phyloP scores from a whole-genome alignment of 179 eudicot species.

The Silene noctiflora region DNA sequence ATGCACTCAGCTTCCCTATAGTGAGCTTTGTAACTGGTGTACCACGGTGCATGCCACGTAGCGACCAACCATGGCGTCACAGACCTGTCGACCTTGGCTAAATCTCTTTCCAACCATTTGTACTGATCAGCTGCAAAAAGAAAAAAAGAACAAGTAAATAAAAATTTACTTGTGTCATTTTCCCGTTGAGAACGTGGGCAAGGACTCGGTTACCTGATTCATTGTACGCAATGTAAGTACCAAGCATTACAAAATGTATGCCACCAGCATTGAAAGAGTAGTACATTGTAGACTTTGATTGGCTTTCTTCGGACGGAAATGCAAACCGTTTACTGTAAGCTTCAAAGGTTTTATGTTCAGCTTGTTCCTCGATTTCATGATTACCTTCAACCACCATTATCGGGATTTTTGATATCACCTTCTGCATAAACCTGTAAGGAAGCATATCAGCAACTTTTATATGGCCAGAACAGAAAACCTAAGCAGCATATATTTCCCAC shows the following conservation, averaged over 20 bases:
- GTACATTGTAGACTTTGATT: constrained; percentile 70
- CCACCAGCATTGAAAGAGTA: constrained; percentile 97
- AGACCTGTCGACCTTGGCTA: constrained; percentile 69
- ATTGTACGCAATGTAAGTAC: constrained; percentile 71
- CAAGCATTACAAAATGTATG: constrained; percentile 89
- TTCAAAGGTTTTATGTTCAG: constrained; percentile 57
- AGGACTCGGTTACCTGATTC: constrained; percentile 51
- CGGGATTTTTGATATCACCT: constrained; percentile 69
- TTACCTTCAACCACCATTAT: constrained; percentile 96
- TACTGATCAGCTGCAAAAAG: constrained; percentile 65
- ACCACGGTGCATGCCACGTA: constrained; percentile 98
- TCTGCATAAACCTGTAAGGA: constrained; percentile 74
- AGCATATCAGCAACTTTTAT: background rate
- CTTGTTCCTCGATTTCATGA: constrained; percentile 91
- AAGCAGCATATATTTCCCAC: too few species aligned
- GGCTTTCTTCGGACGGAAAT: constrained; percentile 83
- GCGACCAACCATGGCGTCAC: constrained; percentile 91
- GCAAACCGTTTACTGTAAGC: constrained; percentile 94
- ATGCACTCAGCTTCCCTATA: constrained; percentile 96
- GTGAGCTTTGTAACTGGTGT: constrained; percentile 72
- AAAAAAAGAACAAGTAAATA: background rate
- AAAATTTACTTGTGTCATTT: background rate
- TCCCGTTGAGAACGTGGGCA: background rate
- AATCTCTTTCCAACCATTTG: constrained; percentile 90
- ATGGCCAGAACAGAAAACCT: too few species aligned